phyloP scores from a whole-genome alignment of 805 yeast genomes.

The Schizosaccharomyces osmophilus region DNA sequence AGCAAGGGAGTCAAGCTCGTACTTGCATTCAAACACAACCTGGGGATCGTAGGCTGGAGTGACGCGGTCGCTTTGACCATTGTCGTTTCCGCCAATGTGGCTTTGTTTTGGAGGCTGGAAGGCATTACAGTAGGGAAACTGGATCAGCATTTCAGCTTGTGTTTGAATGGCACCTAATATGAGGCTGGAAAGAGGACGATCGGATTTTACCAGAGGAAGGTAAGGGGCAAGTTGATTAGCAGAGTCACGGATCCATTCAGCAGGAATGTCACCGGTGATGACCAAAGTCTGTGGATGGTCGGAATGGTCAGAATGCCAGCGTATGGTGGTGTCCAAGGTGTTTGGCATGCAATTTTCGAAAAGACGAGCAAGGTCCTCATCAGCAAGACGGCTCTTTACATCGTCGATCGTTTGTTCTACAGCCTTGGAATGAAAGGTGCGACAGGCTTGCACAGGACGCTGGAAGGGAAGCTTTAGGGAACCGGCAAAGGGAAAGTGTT shows the following conservation, averaged over 20 bases:
- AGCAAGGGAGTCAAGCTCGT: slow-evolving; percentile 68
- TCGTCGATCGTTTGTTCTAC: slow-evolving; percentile 38
- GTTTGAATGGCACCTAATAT: slow-evolving; percentile 59
- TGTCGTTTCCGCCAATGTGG: slow-evolving; percentile 17
- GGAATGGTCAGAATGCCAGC: slow-evolving; percentile 30
- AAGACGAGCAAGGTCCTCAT: slow-evolving; percentile 45
- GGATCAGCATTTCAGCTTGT: slow-evolving; percentile 38
- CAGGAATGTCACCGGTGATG: slow-evolving; percentile 81
- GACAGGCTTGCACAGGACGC: slow-evolving; percentile 48
- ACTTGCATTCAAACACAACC: slow-evolving; percentile 67
- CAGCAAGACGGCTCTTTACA: slow-evolving; percentile 24
- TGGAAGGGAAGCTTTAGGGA: slow-evolving; percentile 36
- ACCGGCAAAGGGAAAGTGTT: slow-evolving; percentile 17
- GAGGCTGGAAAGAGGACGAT: slow-evolving; percentile 24
- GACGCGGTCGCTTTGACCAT: slow-evolving; percentile 28
- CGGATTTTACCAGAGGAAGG: slow-evolving; percentile 32
- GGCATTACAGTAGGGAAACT: slow-evolving; percentile 70
- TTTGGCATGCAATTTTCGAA: slow-evolving; percentile 71
- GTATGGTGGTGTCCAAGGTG: slow-evolving; percentile 65
- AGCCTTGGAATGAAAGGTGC: slow-evolving; percentile 40
- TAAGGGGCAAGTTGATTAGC: slow-evolving; percentile 63
- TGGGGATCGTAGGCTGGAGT: slow-evolving; percentile 46
- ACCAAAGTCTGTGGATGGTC: slow-evolving; percentile 38
- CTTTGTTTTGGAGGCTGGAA: slow-evolving; percentile 48
- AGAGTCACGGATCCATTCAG: slow-evolving; percentile 79